Conservation (phyloP, 2,329 filamentous ascomycete genomes). For the Phyllosticta capitalensis region DNA sequence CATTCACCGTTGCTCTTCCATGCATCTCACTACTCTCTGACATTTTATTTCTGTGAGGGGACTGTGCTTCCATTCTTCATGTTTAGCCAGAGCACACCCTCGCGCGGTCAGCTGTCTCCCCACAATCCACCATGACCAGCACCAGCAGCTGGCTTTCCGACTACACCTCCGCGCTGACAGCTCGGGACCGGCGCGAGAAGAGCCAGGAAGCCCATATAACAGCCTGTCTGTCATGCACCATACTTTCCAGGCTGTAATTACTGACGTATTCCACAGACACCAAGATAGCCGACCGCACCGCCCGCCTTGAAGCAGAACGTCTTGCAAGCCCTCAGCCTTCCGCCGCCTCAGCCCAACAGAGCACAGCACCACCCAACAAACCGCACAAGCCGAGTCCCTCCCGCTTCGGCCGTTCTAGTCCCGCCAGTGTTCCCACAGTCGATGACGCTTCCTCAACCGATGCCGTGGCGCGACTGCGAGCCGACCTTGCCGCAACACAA, state of each 20-base stretch:
- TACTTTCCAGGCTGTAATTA: background rate
- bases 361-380: constrained; percentile 12
- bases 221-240: constrained; percentile 51
- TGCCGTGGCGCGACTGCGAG: constrained; percentile 26
- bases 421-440: constrained; percentile 16
- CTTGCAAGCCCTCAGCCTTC: constrained; percentile 21
- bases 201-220: constrained; percentile 60
- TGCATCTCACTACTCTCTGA: background rate
- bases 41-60: background rate
- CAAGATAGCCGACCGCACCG: constrained; percentile 37
- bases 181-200: constrained; percentile 60
- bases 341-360: constrained; percentile 10
- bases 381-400: constrained; percentile 4
- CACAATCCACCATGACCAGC: constrained; percentile 34
- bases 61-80: background rate
- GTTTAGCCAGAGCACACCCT: background rate
- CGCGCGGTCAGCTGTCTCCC: background rate
- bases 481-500: constrained; percentile 68
- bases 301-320: constrained; percentile 15
- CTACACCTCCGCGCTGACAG: constrained; percentile 65
- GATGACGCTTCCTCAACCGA: constrained; percentile 17
- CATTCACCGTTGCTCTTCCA: background rate
- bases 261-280: constrained; percentile 26
- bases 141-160: constrained; percentile 65
- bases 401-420: constrained; percentile 15